Percentiles rank a stretch among this genome's conserved stretches.
These are phyloP conservation scores for Rhodosporidiobolus odoratus DNA, from an alignment of 768 basidiomycete species.

Conservation along the genomic window DNA sequence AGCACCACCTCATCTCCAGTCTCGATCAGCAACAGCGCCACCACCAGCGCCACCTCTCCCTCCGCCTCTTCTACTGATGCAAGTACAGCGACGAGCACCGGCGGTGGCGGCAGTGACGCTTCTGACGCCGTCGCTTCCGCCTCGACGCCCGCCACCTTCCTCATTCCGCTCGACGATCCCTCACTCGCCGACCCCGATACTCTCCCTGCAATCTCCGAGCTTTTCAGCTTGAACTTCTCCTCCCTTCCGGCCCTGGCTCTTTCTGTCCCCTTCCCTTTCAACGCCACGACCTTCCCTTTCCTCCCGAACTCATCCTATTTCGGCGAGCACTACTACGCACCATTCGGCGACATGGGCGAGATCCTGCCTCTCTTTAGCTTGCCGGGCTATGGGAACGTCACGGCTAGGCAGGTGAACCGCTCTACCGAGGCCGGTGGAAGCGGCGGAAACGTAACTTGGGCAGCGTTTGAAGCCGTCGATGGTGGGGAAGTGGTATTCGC, in stretches of 20 bases:
- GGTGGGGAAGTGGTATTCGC: not conserved
- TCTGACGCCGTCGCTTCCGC: not conserved
- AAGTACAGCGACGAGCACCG: not conserved
- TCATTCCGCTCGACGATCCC: not conserved
- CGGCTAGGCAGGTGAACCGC: not conserved
- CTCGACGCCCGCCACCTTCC: no score
- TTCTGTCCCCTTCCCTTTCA: slow-evolving; percentile 2
- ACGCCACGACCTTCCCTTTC: not conserved
- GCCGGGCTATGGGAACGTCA: not conserved
- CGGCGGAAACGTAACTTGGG: not conserved
- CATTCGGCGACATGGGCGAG: not conserved
- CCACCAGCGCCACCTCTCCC: not conserved
- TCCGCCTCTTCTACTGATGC: not conserved
- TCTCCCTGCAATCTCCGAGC: not conserved
- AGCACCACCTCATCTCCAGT: not conserved
- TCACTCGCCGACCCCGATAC: not conserved
- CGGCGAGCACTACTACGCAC: not conserved
- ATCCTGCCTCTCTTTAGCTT: not conserved
- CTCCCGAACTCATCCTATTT: not conserved
- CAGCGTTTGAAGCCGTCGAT: not conserved
- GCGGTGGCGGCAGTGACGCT: not conserved
- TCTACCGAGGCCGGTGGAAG: not conserved
- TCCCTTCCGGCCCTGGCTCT: not conserved
- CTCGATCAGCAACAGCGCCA: not conserved
- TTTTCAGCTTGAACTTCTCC: not conserved